Evolutionary conservation across 257 asterid genomes (phyloP).

Genomic region (Solanum lycopersicoides): DNA sequence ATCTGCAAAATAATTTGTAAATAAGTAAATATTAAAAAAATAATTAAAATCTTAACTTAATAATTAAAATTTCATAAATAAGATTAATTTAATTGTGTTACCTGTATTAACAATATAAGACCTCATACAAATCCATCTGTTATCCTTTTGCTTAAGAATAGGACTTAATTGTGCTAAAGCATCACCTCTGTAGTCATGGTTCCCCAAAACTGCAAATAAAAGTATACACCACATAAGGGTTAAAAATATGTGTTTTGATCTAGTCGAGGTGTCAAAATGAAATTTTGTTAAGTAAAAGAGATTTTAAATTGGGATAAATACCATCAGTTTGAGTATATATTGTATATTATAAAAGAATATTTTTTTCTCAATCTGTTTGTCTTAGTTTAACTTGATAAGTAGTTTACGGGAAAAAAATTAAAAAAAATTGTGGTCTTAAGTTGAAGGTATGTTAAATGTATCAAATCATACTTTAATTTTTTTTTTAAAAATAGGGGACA

Average conservation of each 20-base stretch:
- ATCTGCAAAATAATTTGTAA: conserved; percentile 15
- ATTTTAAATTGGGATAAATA: too few species aligned
- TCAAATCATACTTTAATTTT: neutral
- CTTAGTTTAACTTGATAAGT: neutral
- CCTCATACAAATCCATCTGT: conserved; percentile 52
- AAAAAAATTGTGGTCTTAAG: too few species aligned
- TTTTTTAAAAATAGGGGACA: too few species aligned
- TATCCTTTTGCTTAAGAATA: conserved; percentile 29
- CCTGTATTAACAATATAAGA: conserved; percentile 37
- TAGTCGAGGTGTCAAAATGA: neutral
- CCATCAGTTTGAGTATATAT: neutral
- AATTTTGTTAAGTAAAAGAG: too few species aligned
- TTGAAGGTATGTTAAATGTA: neutral
- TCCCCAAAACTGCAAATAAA: conserved; percentile 50
- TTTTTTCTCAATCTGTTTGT: too few species aligned
- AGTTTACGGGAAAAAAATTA: too few species aligned
- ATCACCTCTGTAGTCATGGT: conserved; percentile 62
- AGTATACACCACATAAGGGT: neutral
- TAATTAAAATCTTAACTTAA: neutral
- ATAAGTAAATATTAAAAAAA: neutral
- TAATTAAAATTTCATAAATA: neutral
- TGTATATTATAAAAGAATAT: too few species aligned
- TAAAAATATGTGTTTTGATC: neutral
- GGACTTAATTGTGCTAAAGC: conserved; percentile 50
- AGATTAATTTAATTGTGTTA: neutral